Conservation (phyloP, 257 asterid species). For the Solanum sejunctum region DNA sequence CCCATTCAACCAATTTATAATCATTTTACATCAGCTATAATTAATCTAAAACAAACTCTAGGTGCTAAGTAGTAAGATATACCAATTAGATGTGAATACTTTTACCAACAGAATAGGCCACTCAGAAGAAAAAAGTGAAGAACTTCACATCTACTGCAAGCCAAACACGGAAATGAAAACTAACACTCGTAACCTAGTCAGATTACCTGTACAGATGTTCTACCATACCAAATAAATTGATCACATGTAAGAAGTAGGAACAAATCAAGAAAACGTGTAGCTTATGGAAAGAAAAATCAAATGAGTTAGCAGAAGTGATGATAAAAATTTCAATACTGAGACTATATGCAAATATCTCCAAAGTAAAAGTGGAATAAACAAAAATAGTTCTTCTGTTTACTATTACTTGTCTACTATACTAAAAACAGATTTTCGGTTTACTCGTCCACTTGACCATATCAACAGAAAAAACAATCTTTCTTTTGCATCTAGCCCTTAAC, state of each 20-base stretch:
- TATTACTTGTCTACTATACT: background rate
- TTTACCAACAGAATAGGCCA: background rate
- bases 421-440: background rate
- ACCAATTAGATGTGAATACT: background rate
- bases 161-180: background rate
- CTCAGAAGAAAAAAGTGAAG: background rate
- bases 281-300: background rate
- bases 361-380: background rate
- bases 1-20: background rate
- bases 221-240: background rate
- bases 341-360: background rate
- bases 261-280: background rate
- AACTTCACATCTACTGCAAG: background rate
- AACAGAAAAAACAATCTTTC: background rate
- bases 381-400: background rate
- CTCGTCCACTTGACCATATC: background rate
- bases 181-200: background rate
- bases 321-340: background rate
- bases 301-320: background rate
- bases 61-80: background rate
- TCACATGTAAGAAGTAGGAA: background rate
- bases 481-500: background rate
- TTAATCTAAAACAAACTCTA: background rate
- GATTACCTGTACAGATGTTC: background rate
- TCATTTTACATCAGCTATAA: background rate